Evolutionary conservation across 2,329 filamentous ascomycete genomes (phyloP).

Genomic region (Fusarium sp.): DNA sequence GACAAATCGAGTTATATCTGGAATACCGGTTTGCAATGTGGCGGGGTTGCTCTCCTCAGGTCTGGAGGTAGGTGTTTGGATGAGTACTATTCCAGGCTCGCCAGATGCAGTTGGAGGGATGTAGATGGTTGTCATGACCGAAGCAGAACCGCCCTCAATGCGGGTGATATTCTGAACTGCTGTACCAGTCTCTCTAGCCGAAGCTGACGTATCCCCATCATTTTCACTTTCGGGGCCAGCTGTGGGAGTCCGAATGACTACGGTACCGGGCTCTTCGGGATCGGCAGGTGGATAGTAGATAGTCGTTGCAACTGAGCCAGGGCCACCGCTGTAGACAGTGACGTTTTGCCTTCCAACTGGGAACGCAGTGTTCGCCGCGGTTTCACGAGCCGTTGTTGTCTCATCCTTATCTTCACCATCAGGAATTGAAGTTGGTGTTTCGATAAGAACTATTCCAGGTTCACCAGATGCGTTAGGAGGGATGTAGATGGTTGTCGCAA

Average conservation of each 20-base stretch:
- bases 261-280: background rate
- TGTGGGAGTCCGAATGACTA: constrained; percentile 22
- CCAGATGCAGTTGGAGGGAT: background rate
- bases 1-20: background rate
- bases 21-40: background rate
- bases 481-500: constrained; percentile 5
- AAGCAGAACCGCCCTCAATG: background rate
- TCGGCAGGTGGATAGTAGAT: constrained; percentile 15
- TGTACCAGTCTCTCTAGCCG: background rate
- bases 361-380: background rate
- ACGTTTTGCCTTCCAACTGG: background rate
- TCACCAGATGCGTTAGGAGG: background rate
- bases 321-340: constrained; percentile 9
- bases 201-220: background rate
- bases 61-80: constrained; percentile 6
- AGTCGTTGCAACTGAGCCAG: constrained; percentile 4
- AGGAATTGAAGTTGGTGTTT: too few species aligned
- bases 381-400: too few species aligned
- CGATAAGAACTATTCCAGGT: constrained; percentile 8
- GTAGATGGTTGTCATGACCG: constrained; percentile 3
- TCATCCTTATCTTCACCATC: too few species aligned
- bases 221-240: background rate
- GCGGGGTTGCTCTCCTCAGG: background rate
- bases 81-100: background rate
- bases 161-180: constrained; percentile 14